Conservation (phyloP, 2,329 filamentous ascomycete genomes). For the Fusarium nodosum region DNA sequence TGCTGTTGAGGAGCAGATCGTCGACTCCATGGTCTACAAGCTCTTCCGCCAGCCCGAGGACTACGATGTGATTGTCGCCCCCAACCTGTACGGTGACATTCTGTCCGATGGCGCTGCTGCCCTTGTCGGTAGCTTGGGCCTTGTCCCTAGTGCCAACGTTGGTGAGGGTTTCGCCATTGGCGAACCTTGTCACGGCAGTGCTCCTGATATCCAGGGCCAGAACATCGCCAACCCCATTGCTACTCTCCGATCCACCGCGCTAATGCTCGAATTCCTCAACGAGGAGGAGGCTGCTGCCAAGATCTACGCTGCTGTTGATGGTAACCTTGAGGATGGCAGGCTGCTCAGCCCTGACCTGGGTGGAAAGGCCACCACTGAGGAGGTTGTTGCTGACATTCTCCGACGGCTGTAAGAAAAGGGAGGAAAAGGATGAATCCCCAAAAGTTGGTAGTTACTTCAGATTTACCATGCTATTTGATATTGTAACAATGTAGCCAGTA, state of each 20-base stretch:
- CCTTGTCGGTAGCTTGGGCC: conserved; percentile 89
- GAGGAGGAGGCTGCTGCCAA: conserved; percentile 87
- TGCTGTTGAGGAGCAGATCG: conserved; percentile 93
- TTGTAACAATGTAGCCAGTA: conserved; percentile 2
- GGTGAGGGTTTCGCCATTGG: conserved; percentile 95
- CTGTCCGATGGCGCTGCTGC: conserved; percentile 95
- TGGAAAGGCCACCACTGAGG: conserved; percentile 84
- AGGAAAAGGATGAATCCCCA: background rate
- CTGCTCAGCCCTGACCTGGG: conserved; percentile 91
- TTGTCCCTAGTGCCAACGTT: conserved; percentile 96
- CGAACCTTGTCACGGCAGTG: conserved; percentile 96
- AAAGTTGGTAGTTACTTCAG: conserved; percentile 25
- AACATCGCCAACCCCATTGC: conserved; percentile 97
- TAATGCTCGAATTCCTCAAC: conserved; percentile 97
- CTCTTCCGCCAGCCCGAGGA: conserved; percentile 94
- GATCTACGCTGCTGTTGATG: conserved; percentile 94
- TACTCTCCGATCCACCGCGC: conserved; percentile 87
- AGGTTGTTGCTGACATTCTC: conserved; percentile 90
- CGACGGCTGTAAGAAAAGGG: conserved; percentile 76
- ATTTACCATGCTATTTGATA: conserved; percentile 7
- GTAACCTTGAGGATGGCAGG: conserved; percentile 85
- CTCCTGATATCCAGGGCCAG: conserved; percentile 94
- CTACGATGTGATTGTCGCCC: conserved; percentile 98
- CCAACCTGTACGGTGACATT: conserved; percentile 97
- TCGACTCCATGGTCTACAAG: conserved; percentile 99